Evolutionary conservation across 2,329 filamentous ascomycete genomes (phyloP).

Genomic region (Paraconiothyrium brasiliense): DNA sequence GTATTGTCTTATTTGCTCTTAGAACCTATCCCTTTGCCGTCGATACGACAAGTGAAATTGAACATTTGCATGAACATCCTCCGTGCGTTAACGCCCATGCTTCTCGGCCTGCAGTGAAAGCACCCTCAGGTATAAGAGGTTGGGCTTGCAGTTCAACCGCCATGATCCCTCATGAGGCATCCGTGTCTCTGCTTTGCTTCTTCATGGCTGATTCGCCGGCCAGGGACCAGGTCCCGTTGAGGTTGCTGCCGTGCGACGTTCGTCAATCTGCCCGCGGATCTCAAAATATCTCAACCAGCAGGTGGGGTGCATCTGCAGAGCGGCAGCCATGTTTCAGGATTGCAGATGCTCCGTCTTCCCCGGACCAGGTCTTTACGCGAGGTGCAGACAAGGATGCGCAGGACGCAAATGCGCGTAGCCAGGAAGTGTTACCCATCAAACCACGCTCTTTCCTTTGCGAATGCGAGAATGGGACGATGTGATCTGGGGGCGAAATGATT

Average conservation of each 20-base stretch:
- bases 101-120: conserved; percentile 17
- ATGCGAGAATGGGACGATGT: background rate
- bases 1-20: background rate
- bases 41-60: background rate
- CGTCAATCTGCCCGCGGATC: conserved; percentile 39
- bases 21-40: background rate
- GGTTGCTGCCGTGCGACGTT: conserved; percentile 33
- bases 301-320: conserved; percentile 33
- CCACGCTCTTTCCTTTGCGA: background rate
- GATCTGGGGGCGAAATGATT: background rate
- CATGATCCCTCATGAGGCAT: conserved; percentile 4
- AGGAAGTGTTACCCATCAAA: background rate
- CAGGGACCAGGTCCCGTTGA: conserved; percentile 11
- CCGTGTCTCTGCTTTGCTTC: background rate
- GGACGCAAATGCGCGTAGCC: conserved; percentile 12
- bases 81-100: conserved; percentile 31
- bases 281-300: conserved; percentile 42
- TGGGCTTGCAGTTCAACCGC: conserved; percentile 15
- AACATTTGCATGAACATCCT: conserved; percentile 8
- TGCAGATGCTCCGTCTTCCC: conserved; percentile 25
- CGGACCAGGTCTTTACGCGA: conserved; percentile 17
- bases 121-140: conserved; percentile 4
- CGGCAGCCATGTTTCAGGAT: conserved; percentile 31
- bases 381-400: conserved; percentile 1
- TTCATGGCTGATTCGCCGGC: conserved; percentile 6